phyloP scores from a whole-genome alignment of 768 basidiomycete species.

The Tylopilus sp. region DNA sequence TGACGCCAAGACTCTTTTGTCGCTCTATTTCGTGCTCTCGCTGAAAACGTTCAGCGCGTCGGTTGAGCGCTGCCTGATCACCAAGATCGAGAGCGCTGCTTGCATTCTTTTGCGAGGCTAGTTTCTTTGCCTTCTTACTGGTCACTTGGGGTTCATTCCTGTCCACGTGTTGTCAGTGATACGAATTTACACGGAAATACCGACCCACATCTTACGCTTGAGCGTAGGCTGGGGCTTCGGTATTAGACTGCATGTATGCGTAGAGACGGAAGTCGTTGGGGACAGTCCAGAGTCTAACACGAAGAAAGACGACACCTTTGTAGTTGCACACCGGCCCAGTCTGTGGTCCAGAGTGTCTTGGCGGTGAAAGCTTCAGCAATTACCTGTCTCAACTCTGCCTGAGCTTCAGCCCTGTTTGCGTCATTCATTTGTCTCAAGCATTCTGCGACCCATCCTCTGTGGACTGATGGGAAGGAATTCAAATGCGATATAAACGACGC shows the following conservation, averaged over 20 bases:
- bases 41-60: slow-evolving; percentile 85
- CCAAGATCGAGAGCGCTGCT: slow-evolving; percentile 46
- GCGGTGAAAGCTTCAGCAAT: slow-evolving; percentile 89
- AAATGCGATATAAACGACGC: slow-evolving; percentile 13
- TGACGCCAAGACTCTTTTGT: slow-evolving; percentile 46
- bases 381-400: slow-evolving; percentile 93
- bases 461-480: slow-evolving; percentile 12
- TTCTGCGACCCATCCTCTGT: slow-evolving; percentile 92
- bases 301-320: slow-evolving; percentile 54
- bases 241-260: slow-evolving; percentile 43
- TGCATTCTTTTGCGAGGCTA: slow-evolving; percentile 40
- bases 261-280: slow-evolving; percentile 18
- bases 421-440: slow-evolving; percentile 92
- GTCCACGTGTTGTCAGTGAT: slow-evolving; percentile 10
- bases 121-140: slow-evolving; percentile 61
- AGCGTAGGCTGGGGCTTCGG: slow-evolving; percentile 56
- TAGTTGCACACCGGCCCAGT: slow-evolving; percentile 87
- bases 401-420: slow-evolving; percentile 80
- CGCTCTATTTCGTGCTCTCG: slow-evolving; percentile 86
- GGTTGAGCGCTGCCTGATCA: slow-evolving; percentile 67
- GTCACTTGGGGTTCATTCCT: slow-evolving; percentile 43
- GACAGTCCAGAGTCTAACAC: slow-evolving; percentile 7
- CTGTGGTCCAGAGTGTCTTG: slow-evolving; percentile 86
- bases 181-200: background rate
- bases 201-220: slow-evolving; percentile 69